Evolutionary conservation across 495 filamentous ascomycete species (phyloP).

Genomic region (Echria macrotheca): DNA sequence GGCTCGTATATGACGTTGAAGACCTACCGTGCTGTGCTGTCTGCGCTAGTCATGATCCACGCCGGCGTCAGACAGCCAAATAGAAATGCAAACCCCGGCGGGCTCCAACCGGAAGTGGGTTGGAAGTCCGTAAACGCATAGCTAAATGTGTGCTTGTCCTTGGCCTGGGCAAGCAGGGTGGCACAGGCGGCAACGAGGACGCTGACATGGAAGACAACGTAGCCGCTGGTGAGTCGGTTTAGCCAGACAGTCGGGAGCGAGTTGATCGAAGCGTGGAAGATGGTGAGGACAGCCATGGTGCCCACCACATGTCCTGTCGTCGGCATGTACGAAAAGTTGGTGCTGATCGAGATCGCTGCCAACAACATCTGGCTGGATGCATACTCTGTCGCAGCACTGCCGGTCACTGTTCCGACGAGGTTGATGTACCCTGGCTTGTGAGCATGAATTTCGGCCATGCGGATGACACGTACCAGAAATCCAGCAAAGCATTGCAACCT

Average conservation of each 20-base stretch:
- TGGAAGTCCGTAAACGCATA: constrained; percentile 62
- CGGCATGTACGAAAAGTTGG: constrained; percentile 49
- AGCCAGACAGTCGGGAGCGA: constrained; percentile 57
- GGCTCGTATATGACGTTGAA: background rate
- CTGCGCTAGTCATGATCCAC: constrained; percentile 53
- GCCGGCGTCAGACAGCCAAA: constrained; percentile 65
- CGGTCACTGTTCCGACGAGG: constrained; percentile 59
- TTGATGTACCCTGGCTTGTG: constrained; percentile 56
- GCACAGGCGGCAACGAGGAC: constrained; percentile 54
- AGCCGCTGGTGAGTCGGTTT: constrained; percentile 59
- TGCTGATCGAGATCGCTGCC: constrained; percentile 58
- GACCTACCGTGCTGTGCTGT: constrained; percentile 28
- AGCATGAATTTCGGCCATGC: background rate
- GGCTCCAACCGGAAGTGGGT: constrained; percentile 56
- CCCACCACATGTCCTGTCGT: constrained; percentile 49
- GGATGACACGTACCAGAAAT: constrained; percentile 26
- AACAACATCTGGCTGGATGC: constrained; percentile 63
- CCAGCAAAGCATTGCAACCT: constrained; percentile 45
- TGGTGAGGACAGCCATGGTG: constrained; percentile 55
- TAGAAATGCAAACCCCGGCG: constrained; percentile 60
- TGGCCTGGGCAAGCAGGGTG: constrained; percentile 52
- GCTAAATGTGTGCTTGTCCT: constrained; percentile 52
- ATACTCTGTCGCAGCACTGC: constrained; percentile 62
- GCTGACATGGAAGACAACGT: constrained; percentile 60
- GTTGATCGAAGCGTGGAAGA: constrained; percentile 53